phyloP scores from a whole-genome alignment of 495 filamentous ascomycete genomes.

The Lasiosphaeria miniovina region DNA sequence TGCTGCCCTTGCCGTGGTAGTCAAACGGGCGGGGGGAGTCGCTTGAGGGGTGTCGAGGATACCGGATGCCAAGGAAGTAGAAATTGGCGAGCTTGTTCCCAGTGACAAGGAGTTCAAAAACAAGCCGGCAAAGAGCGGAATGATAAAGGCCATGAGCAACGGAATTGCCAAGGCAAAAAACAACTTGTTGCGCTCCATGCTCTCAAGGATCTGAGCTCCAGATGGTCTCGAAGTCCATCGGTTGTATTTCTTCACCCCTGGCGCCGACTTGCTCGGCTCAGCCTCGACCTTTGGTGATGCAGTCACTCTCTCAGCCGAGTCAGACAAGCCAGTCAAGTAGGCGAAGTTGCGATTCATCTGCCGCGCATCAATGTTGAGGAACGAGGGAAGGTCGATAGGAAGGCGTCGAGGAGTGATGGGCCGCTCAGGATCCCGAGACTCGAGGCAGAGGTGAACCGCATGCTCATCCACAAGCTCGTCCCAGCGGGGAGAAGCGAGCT shows the following conservation, averaged over 20 bases:
- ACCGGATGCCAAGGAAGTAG: not conserved
- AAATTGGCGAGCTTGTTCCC: not conserved
- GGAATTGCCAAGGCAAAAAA: constrained; percentile 16
- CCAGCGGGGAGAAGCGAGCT: constrained; percentile 27
- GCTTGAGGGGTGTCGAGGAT: constrained; percentile 20
- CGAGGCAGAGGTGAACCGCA: constrained; percentile 64
- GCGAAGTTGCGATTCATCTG: constrained; percentile 76
- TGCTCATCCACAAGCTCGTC: constrained; percentile 29
- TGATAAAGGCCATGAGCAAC: constrained; percentile 14
- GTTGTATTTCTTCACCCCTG: constrained; percentile 3
- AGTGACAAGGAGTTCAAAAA: constrained; percentile 1
- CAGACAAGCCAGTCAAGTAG: constrained; percentile 55
- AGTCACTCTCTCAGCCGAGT: not conserved
- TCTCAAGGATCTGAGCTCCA: not conserved
- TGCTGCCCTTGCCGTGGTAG: constrained; percentile 17
- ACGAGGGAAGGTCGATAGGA: constrained; percentile 71
- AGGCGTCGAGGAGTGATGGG: constrained; percentile 55
- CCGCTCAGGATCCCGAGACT: constrained; percentile 55
- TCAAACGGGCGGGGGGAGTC: not conserved
- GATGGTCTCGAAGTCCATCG: not conserved
- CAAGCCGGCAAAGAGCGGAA: constrained; percentile 7
- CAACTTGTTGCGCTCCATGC: constrained; percentile 11
- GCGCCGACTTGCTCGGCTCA: not conserved
- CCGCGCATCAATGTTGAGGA: constrained; percentile 65
- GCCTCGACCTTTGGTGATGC: constrained; percentile 11